phyloP scores from a whole-genome alignment of 192 early-diverging fungal genomes.

The Funneliformis mosseae region DNA sequence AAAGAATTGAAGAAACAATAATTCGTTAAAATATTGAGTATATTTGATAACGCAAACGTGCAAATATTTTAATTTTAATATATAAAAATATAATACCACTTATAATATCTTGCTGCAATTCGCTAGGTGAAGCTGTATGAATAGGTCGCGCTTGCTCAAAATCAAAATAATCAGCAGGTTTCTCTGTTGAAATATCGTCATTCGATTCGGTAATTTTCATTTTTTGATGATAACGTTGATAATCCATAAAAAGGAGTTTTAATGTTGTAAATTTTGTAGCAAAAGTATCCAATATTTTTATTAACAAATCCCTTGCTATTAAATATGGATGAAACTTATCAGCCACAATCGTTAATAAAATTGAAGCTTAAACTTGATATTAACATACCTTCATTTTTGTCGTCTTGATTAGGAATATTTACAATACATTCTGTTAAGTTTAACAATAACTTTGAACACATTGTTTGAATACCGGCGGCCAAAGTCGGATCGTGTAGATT shows the following conservation, averaged over 20 bases:
- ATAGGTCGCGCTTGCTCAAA: conserved; percentile 61
- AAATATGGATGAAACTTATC: not conserved
- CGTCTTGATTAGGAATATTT: conserved; percentile 61
- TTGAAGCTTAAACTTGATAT: not conserved
- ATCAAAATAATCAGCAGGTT: conserved; percentile 51
- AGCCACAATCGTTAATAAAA: not conserved
- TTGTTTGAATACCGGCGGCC: conserved; percentile 91
- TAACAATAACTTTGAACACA: conserved; percentile 92
- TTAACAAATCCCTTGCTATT: conserved; percentile 60
- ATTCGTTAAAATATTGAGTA: not conserved
- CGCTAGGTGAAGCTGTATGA: conserved; percentile 45
- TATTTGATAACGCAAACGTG: not conserved
- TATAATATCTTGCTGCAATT: conserved; percentile 62
- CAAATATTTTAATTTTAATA: not conserved
- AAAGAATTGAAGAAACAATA: not conserved
- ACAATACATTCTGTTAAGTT: conserved; percentile 89
- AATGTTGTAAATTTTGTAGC: conserved; percentile 72
- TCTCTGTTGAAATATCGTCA: conserved; percentile 28
- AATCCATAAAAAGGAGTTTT: conserved; percentile 62
- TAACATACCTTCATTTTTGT: conserved; percentile 52
- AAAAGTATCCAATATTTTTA: conserved; percentile 87
- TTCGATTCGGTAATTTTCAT: conserved; percentile 43
- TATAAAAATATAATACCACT: conserved; percentile 57
- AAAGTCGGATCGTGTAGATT: conserved; percentile 93
- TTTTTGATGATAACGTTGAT: conserved; percentile 59